Base-by-base conservation (phyloP, 2,329 filamentous ascomycete species). In the Fusarium mexicanum region DNA sequence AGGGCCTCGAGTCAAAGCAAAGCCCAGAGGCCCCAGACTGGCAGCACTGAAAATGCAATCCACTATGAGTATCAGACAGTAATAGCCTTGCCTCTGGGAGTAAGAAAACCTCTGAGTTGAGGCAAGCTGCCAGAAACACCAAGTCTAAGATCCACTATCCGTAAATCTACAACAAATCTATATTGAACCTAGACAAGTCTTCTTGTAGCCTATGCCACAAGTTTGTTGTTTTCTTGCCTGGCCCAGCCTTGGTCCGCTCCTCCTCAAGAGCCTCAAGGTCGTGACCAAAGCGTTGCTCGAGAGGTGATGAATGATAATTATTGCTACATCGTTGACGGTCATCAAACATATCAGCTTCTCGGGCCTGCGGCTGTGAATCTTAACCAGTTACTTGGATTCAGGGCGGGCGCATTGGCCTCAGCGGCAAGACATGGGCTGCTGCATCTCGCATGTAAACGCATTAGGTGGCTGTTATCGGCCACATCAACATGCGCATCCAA, bases 331-430 rank as follows among this genome's bases (percentile, higher is more conserved):
- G 22, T 26, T 29, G 47, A 48, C 22, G 33, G 29, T 53, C 33
- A 33, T 26, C 47, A 55, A 43, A 29, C 51, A 40, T 61, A 53
- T 22, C 62, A 67, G 47, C 47, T 54, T 70, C 61, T 58, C 59
- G 44, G 64, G 46, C 50, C 41, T 51, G 46, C 67, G 57, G 50
- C 31, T 60, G 33, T 65, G 61, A 68, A 63, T 58, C 59, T 64
- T 50, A 64, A 65, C 76, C 72, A 60, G 63, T 37, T 67, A 66
- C 65, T 75, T 75, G 74, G 76, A 72, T 69, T 72, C 67, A 73
- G 57, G 61, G 65, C 63, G 58, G 70, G 59, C 65, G 68, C 76
- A 77, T 67, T 76, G 76, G 73, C 71, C 71, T 61, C 62, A 54
- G 53, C 51, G 48, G 64, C 59, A 64, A 44, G 66, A 67, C 74